phyloP scores from a whole-genome alignment of 192 early-diverging fungal species.

The Coemansia sp. region DNA sequence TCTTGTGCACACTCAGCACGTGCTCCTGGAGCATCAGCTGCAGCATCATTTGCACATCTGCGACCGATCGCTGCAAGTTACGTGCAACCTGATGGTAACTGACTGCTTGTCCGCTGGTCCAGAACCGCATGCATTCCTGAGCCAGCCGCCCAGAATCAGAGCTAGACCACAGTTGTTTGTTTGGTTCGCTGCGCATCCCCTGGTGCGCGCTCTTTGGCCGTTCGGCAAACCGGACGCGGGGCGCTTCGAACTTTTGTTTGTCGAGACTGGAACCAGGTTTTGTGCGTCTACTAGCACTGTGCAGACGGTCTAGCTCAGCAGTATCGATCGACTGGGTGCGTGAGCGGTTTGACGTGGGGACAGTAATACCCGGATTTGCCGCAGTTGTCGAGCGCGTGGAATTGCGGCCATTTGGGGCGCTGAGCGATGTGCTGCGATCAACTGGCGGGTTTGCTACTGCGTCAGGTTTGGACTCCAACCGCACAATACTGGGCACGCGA shows the following conservation, averaged over 20 bases:
- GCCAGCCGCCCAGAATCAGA: constrained; percentile 23
- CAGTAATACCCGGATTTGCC: constrained; percentile 5
- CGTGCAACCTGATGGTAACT: constrained; percentile 16
- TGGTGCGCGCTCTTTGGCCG: background rate
- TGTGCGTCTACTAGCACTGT: background rate
- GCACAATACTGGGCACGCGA: constrained; percentile 11
- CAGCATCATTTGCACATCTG: constrained; percentile 30
- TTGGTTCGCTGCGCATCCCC: background rate
- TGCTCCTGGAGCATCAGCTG: constrained; percentile 44
- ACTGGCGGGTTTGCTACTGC: background rate
- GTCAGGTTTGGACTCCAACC: background rate
- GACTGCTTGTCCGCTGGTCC: constrained; percentile 21
- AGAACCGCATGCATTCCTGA: constrained; percentile 17
- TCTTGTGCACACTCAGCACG: constrained; percentile 22
- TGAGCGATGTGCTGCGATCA: constrained; percentile 9
- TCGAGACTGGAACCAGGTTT: background rate
- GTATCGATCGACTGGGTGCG: background rate
- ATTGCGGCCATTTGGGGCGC: constrained; percentile 5
- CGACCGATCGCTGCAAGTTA: constrained; percentile 12
- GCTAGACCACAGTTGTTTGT: constrained; percentile 17
- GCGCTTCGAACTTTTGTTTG: background rate
- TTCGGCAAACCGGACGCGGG: background rate
- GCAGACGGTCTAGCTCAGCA: background rate
- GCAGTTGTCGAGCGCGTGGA: constrained; percentile 12
- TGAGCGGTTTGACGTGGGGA: background rate